Conservation (phyloP, 352 stramenopile genomes). For the Phytophthora sp. region DNA sequence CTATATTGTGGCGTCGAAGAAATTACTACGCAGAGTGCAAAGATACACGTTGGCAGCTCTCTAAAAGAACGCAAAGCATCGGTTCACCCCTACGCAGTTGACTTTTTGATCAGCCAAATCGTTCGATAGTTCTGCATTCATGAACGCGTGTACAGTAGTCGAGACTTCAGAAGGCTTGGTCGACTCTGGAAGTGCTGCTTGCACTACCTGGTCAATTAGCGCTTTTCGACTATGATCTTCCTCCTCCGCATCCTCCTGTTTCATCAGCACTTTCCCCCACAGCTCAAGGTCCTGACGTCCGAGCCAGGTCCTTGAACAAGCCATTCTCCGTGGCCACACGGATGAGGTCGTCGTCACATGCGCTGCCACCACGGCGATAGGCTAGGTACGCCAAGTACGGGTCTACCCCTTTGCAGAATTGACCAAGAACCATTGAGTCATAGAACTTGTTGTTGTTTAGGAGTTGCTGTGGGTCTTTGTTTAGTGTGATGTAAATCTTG, state of each 20-base stretch:
- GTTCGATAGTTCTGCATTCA: conserved; percentile 97
- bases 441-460: conserved; percentile 99
- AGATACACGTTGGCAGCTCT: no score
- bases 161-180: conserved; percentile 98
- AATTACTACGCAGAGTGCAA: no score
- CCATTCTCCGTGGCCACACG: conserved; percentile 97
- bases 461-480: conserved; percentile 98
- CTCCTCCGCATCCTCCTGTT: conserved; percentile 86
- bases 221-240: conserved; percentile 89
- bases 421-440: conserved; percentile 97
- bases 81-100: conserved; percentile 5
- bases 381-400: conserved; percentile 97
- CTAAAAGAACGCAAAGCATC: conserved; percentile 9
- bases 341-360: conserved; percentile 98
- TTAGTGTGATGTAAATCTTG: conserved; percentile 99
- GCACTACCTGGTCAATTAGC: conserved; percentile 98
- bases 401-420: conserved; percentile 99
- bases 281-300: conserved; percentile 98
- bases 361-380: conserved; percentile 97
- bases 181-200: conserved; percentile 98
- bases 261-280: conserved; percentile 95
- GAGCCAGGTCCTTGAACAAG: conserved; percentile 98
- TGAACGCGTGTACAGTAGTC: conserved; percentile 99
- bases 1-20: no score
- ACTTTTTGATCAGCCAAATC: conserved; percentile 93